Conservation (phyloP, 345 rosid species). For the Geranium rotundifolium region DNA sequence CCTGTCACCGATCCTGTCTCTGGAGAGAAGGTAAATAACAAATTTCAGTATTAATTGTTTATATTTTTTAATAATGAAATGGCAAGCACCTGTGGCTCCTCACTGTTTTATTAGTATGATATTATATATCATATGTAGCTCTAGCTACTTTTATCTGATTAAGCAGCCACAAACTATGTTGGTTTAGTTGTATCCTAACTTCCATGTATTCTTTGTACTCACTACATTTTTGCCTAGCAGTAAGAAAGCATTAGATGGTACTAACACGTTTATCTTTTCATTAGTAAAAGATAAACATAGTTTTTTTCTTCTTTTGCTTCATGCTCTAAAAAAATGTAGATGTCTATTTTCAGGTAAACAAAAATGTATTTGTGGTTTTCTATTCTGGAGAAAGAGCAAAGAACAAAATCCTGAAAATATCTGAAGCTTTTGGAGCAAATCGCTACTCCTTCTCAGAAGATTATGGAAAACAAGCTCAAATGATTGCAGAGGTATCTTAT, state of each 20-base stretch:
- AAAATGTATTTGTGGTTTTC: constrained; percentile 78
- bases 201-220: too few species aligned
- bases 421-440: constrained; percentile 98
- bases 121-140: not conserved
- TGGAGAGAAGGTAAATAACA: constrained; percentile 64
- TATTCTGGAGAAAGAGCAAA: constrained; percentile 88
- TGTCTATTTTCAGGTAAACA: constrained; percentile 55
- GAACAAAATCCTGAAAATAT: constrained; percentile 78
- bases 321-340: constrained; percentile 12
- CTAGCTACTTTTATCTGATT: not conserved
- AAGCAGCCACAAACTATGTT: not conserved
- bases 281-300: not conserved
- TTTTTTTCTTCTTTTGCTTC: not conserved
- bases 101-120: not conserved
- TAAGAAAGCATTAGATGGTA: too few species aligned
- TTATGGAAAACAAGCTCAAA: constrained; percentile 55
- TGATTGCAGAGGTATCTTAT: constrained; percentile 46
- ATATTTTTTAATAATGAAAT: too few species aligned
- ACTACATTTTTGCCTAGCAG: too few species aligned
- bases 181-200: not conserved
- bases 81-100: not conserved
- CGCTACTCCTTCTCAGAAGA: constrained; percentile 87
- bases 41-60: not conserved
- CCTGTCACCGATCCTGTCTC: constrained; percentile 79
- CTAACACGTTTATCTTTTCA: too few species aligned